Base-by-base conservation (phyloP, 306 rosid species). In the Hippophae rhamnoides region DNA sequence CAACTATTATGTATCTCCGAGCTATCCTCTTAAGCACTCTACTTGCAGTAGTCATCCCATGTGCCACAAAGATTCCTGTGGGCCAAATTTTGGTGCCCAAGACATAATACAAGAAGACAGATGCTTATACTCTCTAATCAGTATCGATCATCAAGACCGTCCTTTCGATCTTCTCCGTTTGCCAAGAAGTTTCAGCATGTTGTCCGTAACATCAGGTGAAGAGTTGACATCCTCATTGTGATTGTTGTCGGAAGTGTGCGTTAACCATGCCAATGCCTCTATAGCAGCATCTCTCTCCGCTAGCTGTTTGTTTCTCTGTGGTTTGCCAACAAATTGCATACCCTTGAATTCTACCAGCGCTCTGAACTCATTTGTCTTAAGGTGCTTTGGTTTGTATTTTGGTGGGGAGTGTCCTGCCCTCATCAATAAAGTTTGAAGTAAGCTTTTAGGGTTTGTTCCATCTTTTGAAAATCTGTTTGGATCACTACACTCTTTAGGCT, bases 291-390 rank as follows among this genome's bases (percentile, higher is more conserved):
- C 96, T 66, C 95, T 85, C 77, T 92, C 98, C 1, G 98, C 96
- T 52, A 87, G 95, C 73, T 87, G 96, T 75, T 92, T 92, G 79
- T 87, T 92, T 76, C 83, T 79, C 84, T 78, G 87, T 0, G 96
- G 96, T 72, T 92, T 92, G 43, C 98, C 95, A 45, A 92, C 96
- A 64, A 92, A 92, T 60, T 92, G 96, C 98, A 92, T 92, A 53
- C 98, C 95, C 78, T 87, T 87, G 63, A 87, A 92, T 81, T 92
- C 98, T 13, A 92, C 95, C 72, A 92, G 69, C 7, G 95, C 98
- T 73, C 98, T 83, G 58, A 87, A 92, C 74, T 92, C 98, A 56
- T 92, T 87, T 46, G 95, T 85, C 80, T 92, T 87, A 44, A 92
- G 89, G 82, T 92, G 96, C 72, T 85, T 92, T 43, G 96, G 81